phyloP scores from a whole-genome alignment of 805 yeast genomes.

The Candida succiphila region DNA sequence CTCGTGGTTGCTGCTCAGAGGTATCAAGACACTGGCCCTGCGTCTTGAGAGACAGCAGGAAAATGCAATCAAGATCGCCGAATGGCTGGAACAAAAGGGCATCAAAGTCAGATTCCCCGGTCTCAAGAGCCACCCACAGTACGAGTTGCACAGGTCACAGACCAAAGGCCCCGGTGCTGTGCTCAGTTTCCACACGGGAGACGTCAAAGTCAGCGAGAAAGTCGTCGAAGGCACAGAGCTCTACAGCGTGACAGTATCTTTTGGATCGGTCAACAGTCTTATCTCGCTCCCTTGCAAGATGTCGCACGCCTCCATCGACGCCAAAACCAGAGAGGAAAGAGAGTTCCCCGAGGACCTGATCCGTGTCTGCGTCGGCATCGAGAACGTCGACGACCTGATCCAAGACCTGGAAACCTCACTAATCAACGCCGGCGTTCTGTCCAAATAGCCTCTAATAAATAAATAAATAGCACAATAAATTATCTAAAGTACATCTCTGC shows the following conservation, averaged over 20 bases:
- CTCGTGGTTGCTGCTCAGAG: slow-evolving; percentile 81
- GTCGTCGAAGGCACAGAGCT: slow-evolving; percentile 69
- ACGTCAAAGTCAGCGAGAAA: slow-evolving; percentile 49
- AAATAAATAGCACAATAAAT: too few relatives aligned
- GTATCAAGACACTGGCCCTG: slow-evolving; percentile 79
- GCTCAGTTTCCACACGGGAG: slow-evolving; percentile 80
- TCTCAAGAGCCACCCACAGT: slow-evolving; percentile 68
- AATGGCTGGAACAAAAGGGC: slow-evolving; percentile 57
- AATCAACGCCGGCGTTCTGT: slow-evolving; percentile 45
- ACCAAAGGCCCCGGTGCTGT: slow-evolving; percentile 88
- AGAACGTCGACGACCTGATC: slow-evolving; percentile 68
- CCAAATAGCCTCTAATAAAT: too few relatives aligned
- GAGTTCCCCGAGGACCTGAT: slow-evolving; percentile 88
- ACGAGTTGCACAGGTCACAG: slow-evolving; percentile 66
- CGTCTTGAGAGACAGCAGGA: slow-evolving; percentile 82
- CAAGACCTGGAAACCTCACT: slow-evolving; percentile 72
- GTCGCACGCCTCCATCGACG: slow-evolving; percentile 96
- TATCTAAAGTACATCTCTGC: too few relatives aligned
- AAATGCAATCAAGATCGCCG: slow-evolving; percentile 68
- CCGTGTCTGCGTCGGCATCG: slow-evolving; percentile 88
- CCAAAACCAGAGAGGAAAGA: slow-evolving; percentile 76
- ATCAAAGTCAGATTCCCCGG: slow-evolving; percentile 85
- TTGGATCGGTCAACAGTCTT: slow-evolving; percentile 89
- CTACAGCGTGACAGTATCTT: slow-evolving; percentile 85
- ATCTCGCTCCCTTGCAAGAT: slow-evolving; percentile 91